Evolutionary conservation across 495 filamentous ascomycete species (phyloP).

Genomic region (Tuber magnatum): DNA sequence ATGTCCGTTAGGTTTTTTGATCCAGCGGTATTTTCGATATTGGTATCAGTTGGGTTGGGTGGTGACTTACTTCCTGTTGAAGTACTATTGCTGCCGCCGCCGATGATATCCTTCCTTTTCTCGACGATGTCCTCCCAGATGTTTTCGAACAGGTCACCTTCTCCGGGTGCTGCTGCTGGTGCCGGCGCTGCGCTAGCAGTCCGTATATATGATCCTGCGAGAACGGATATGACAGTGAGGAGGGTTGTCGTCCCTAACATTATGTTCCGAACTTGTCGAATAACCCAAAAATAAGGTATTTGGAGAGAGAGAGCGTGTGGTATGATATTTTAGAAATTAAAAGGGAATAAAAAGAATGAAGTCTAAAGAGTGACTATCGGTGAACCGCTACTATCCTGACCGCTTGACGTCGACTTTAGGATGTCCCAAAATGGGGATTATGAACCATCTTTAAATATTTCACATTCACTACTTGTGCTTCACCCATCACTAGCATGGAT

Average conservation of each 20-base stretch:
- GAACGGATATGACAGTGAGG: slow-evolving; percentile 16
- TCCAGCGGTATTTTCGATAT: neutral
- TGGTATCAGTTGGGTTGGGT: neutral
- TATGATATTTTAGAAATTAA: neutral
- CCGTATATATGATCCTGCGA: slow-evolving; percentile 10
- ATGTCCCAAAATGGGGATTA: neutral
- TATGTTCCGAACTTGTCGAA: neutral
- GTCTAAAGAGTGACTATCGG: neutral
- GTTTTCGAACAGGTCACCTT: slow-evolving; percentile 8
- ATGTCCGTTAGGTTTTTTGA: neutral
- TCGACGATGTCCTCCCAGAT: neutral
- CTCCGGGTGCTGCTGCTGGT: neutral
- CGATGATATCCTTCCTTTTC: neutral
- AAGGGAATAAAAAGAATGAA: slow-evolving; percentile 3
- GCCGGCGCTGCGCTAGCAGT: neutral
- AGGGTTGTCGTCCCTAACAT: neutral
- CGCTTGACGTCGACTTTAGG: neutral
- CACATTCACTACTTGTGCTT: neutral
- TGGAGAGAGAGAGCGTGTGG: neutral
- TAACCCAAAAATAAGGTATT: neutral
- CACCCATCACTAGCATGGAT: neutral
- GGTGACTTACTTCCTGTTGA: neutral
- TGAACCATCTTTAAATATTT: neutral
- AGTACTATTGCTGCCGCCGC: neutral
- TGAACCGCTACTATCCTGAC: neutral